phyloP scores from a whole-genome alignment of 768 basidiomycete genomes.

The Lactarius psammicola region DNA sequence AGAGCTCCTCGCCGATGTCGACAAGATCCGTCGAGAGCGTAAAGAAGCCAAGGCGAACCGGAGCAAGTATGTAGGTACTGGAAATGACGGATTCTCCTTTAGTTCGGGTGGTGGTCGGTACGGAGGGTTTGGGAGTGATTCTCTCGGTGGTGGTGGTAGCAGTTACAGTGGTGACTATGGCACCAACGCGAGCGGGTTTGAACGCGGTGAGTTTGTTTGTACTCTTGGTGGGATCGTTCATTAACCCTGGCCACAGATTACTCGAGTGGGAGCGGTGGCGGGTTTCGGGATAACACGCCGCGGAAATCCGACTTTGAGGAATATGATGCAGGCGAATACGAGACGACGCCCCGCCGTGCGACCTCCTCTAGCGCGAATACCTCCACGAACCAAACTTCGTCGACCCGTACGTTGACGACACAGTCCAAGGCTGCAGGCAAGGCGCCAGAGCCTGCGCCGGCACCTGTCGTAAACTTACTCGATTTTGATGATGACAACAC shows the following conservation, averaged over 20 bases:
- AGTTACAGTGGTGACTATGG: conserved; percentile 41
- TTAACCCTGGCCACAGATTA: conserved; percentile 19
- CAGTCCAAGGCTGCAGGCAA: conserved; percentile 30
- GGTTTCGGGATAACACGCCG: conserved; percentile 58
- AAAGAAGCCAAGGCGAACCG: conserved; percentile 91
- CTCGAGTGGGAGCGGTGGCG: conserved; percentile 44
- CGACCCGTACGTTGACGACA: conserved; percentile 34
- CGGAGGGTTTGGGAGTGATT: conserved; percentile 69
- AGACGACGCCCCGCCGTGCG: conserved; percentile 47
- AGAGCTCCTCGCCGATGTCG: conserved; percentile 89
- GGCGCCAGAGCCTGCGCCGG: conserved; percentile 45
- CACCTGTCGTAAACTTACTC: conserved; percentile 60
- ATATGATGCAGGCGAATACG: conserved; percentile 96
- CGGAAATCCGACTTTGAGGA: conserved; percentile 73
- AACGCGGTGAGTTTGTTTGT: conserved; percentile 32
- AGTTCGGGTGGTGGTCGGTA: conserved; percentile 55
- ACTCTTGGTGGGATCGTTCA: conserved; percentile 6
- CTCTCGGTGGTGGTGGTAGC: conserved; percentile 26
- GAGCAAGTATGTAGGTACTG: conserved; percentile 84
- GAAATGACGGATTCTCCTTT: conserved; percentile 78
- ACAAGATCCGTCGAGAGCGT: conserved; percentile 83
- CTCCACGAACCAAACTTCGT: conserved; percentile 36
- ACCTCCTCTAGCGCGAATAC: conserved; percentile 38
- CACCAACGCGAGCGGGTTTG: conserved; percentile 41
- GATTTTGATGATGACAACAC: conserved; percentile 72